Percentiles rank a stretch among this genome's conserved stretches.
These are phyloP conservation scores for Aspergillus pseudoterreus DNA, from an alignment of 2,329 filamentous ascomycete species.

Conservation along the genomic window DNA sequence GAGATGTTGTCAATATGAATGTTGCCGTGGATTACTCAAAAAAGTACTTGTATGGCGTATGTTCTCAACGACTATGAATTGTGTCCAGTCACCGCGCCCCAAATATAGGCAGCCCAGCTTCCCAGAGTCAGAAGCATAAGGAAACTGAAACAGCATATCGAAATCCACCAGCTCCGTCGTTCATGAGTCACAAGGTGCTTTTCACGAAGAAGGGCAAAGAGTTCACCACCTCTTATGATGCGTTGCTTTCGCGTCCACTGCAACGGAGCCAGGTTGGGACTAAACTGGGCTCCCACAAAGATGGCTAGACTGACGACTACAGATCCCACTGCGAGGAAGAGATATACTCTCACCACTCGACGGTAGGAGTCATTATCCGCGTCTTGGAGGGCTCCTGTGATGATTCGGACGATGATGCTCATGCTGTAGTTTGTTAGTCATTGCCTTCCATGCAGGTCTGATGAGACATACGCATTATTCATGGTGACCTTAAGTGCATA, in stretches of 20 bases:
- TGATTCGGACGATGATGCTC: conserved; percentile 57
- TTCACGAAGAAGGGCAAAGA: conserved; percentile 43
- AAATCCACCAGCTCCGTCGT: conserved; percentile 41
- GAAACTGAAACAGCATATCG: conserved; percentile 41
- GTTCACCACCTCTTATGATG: conserved; percentile 40
- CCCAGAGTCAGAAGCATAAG: conserved; percentile 50
- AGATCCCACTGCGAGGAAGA: conserved; percentile 50
- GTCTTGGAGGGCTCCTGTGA: conserved; percentile 59
- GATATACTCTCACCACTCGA: conserved; percentile 54
- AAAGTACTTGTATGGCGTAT: not conserved
- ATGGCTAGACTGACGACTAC: conserved; percentile 45
- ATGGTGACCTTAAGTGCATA: conserved; percentile 60
- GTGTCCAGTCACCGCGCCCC: conserved; percentile 56
- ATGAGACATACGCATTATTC: conserved; percentile 50
- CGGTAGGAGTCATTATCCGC: conserved; percentile 54
- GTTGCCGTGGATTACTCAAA: not conserved
- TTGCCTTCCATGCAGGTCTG: not conserved
- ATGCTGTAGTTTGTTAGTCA: conserved; percentile 39
- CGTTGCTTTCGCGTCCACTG: conserved; percentile 59
- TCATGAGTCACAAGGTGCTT: conserved; percentile 37
- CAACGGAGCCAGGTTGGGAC: conserved; percentile 46
- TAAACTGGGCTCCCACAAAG: conserved; percentile 36
- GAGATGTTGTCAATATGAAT: too few species aligned
- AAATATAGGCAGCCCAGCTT: conserved; percentile 53
- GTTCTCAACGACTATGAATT: conserved; percentile 24